A percentile compares a stretch with the other conserved stretches of the same genome.
These are phyloP conservation scores for Pseudogymnoascus sp. DNA, from an alignment of 2,329 filamentous ascomycete genomes.

Conservation along the genomic window DNA sequence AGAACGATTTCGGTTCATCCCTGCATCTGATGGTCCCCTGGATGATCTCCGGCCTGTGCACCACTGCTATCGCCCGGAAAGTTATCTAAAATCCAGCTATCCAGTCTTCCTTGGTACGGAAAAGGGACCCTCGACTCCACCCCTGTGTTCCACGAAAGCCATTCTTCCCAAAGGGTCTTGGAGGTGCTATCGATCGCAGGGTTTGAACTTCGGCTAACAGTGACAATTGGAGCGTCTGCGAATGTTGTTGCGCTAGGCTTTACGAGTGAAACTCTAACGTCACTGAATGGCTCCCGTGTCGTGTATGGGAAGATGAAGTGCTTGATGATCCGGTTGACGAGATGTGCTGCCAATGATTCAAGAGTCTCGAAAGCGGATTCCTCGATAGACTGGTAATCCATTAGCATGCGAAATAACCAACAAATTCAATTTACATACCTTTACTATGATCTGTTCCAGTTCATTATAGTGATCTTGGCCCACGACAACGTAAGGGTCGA, in stretches of 20 bases:
- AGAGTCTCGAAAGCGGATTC: constrained; percentile 55
- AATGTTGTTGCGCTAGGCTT: constrained; percentile 69
- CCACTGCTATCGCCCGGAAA: constrained; percentile 10
- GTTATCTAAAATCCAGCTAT: constrained; percentile 22
- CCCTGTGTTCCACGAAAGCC: constrained; percentile 6
- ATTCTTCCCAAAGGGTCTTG: constrained; percentile 11
- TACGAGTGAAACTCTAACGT: constrained; percentile 55
- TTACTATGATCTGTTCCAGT: constrained; percentile 53
- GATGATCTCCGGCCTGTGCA: neutral
- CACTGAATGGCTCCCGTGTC: constrained; percentile 38
- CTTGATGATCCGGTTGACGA: constrained; percentile 40
- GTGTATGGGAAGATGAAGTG: constrained; percentile 33
- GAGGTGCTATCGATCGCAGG: constrained; percentile 12
- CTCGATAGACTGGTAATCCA: constrained; percentile 40
- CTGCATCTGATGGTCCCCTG: constrained; percentile 1
- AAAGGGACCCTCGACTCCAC: constrained; percentile 16
- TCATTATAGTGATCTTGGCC: constrained; percentile 44
- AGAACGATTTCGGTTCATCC: neutral
- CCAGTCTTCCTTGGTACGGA: constrained; percentile 21
- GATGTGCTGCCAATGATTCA: constrained; percentile 49
- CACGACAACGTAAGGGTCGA: constrained; percentile 42
- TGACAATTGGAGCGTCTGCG: constrained; percentile 64
- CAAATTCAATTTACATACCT: constrained; percentile 40
- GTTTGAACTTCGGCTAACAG: constrained; percentile 38
- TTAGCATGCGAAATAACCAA: neutral